Evolutionary conservation across 305 asterid genomes (phyloP), one percentile per base, ranked within the genome.

Genomic region (Stenogyne calaminthoides): DNA sequence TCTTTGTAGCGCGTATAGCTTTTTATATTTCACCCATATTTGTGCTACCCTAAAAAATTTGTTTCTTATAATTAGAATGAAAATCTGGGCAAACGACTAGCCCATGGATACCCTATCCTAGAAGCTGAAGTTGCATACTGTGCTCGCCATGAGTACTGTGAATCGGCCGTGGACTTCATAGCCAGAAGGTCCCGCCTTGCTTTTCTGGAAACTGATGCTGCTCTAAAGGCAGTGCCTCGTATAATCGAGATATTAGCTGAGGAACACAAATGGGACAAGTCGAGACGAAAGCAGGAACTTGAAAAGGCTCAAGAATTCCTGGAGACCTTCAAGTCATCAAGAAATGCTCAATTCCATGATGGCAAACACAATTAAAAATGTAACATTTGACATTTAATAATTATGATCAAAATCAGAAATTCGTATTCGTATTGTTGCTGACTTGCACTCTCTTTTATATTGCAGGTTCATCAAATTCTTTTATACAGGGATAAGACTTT

Each of bases 111-210:
- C 83, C 99, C 98, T 8, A 84, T 88, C 79, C 75, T 95, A 59
- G 99, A 95, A 82, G 99, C 98, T 1, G 97, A 95, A 77, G 99
- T 92, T 64, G 99, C 99, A 63, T 92, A 92, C 82, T 86, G 97
- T 86, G 99, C 98, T 67, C 88, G 99, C 70, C 76, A 92, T 32
- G 99, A 95, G 64, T 92, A 95, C 84, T 92, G 99, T 64, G 98
- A 95, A 77, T 90, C 97, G 32, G 97, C 90, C 1, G 97, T 92
- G 71, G 98, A 95, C 78, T 95, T 90, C 84, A 85, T 95, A 66
- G 99, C 99, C 64, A 84, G 99, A 77, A 82, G 99, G 75, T 95
- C 88, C 59, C 95, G 99, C 11, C 98, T 95, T 63, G 98, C 98
- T 73, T 95, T 95, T 82, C 92, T 95, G 1, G 99, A 92, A 78